These are phyloP conservation scores for Leucosporidium creatinivorum DNA, from an alignment of 768 basidiomycete genomes.

Conservation along the genomic window DNA sequence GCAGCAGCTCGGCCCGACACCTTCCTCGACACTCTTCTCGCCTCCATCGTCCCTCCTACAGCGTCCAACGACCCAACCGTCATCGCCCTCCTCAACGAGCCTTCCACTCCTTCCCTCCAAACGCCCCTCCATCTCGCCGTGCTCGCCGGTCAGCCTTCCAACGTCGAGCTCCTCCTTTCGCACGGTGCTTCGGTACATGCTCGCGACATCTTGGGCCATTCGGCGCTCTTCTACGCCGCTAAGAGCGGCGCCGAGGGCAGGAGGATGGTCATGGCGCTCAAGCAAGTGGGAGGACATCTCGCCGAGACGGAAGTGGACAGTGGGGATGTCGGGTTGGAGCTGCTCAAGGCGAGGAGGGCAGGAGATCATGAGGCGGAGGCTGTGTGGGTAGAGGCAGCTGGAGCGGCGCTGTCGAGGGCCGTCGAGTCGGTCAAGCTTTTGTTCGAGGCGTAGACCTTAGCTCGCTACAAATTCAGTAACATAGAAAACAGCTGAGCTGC, in stretches of 20 bases:
- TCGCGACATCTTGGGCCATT: conserved; percentile 37
- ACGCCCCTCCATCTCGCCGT: conserved; percentile 39
- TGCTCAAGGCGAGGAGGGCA: background rate
- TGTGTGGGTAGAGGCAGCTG: conserved; percentile 18
- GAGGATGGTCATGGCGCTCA: conserved; percentile 30
- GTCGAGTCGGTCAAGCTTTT: conserved; percentile 1
- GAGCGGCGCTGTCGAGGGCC: conserved; percentile 7
- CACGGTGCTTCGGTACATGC: conserved; percentile 39
- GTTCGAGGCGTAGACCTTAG: too few species aligned
- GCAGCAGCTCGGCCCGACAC: conserved; percentile 24
- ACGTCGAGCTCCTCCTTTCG: conserved; percentile 36
- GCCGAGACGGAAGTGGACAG: conserved; percentile 30
- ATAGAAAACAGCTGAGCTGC: too few species aligned
- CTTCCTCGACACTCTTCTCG: conserved; percentile 14
- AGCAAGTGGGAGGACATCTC: conserved; percentile 37
- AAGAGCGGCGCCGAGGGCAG: conserved; percentile 16
- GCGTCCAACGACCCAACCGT: background rate
- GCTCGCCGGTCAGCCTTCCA: conserved; percentile 21
- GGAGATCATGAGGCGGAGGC: background rate
- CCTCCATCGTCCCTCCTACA: background rate
- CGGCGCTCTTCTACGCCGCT: conserved; percentile 34
- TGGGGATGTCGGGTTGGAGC: conserved; percentile 28
- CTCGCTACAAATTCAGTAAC: too few species aligned
- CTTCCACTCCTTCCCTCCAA: conserved; percentile 30
- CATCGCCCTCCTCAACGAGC: conserved; percentile 23